Evolutionary conservation across 768 basidiomycete genomes (phyloP).

Genomic region (Tephrocybe sp.): DNA sequence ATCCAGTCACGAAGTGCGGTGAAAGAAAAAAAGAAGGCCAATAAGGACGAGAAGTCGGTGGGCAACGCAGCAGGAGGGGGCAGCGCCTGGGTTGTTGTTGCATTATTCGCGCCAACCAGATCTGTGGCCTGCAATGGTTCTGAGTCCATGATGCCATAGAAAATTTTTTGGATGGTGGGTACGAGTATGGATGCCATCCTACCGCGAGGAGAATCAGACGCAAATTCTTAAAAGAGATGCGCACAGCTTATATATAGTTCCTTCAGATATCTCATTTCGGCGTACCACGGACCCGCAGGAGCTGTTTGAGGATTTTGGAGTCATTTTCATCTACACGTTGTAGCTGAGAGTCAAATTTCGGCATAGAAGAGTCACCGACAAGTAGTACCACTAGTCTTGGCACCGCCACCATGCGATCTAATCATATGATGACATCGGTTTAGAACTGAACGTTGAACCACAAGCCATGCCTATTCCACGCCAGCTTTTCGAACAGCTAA

Average conservation of each 20-base stretch:
- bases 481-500: slow-evolving; percentile 67
- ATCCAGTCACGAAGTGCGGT: slow-evolving; percentile 52
- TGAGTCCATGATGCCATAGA: slow-evolving; percentile 24
- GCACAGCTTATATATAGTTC: not conserved
- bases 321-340: slow-evolving; percentile 3
- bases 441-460: not conserved
- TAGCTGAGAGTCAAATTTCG: not conserved
- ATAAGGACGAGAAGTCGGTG: slow-evolving; percentile 14
- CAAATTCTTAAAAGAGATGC: too few species aligned
- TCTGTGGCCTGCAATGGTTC: slow-evolving; percentile 47
- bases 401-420: not conserved
- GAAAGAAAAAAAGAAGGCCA: slow-evolving; percentile 32
- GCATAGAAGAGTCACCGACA: too few species aligned
- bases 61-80: slow-evolving; percentile 5
- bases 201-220: not conserved
- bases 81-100: not conserved
- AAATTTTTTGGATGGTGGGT: slow-evolving; percentile 35
- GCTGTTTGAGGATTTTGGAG: not conserved
- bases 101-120: not conserved
- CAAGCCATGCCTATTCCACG: slow-evolving; percentile 62
- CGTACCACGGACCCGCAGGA: not conserved
- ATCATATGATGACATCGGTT: not conserved
- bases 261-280: not conserved
- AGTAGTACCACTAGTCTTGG: not conserved
- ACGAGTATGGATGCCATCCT: slow-evolving; percentile 13